phyloP scores from a whole-genome alignment of 1,139 yeast genomes.

The Candida smagusa region DNA sequence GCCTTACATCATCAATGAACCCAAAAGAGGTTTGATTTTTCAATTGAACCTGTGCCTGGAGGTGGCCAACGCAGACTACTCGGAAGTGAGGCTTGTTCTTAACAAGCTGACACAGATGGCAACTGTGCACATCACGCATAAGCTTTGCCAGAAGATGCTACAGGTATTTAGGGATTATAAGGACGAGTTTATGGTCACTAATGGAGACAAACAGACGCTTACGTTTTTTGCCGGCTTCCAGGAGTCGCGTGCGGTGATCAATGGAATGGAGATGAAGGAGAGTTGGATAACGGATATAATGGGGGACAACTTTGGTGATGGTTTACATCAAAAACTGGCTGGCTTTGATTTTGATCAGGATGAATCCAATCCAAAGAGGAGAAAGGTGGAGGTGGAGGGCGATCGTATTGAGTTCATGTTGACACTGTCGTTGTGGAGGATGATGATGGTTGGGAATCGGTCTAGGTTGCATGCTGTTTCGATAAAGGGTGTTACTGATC shows the following conservation, averaged over 20 bases:
- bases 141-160: constrained; percentile 21
- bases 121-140: constrained; percentile 25
- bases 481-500: constrained; percentile 31
- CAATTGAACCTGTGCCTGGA: constrained; percentile 43
- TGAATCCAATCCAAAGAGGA: constrained; percentile 10
- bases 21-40: constrained; percentile 48
- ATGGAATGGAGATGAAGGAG: constrained; percentile 35
- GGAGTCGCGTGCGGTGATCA: constrained; percentile 29
- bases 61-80: constrained; percentile 12
- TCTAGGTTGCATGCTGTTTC: constrained; percentile 29
- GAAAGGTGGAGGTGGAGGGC: constrained; percentile 18
- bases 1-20: constrained; percentile 47
- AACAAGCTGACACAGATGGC: constrained; percentile 26
- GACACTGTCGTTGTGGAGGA: constrained; percentile 33
- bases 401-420: constrained; percentile 36
- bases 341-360: background rate
- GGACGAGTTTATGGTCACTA: constrained; percentile 20
- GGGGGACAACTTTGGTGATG: constrained; percentile 1
- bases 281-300: constrained; percentile 34
- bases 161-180: constrained; percentile 24
- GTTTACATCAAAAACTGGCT: background rate
- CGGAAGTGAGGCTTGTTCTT: constrained; percentile 29
- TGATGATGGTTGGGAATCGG: constrained; percentile 22
- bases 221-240: constrained; percentile 25
- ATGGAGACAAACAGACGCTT: constrained; percentile 18